phyloP scores from a whole-genome alignment of 441 rosid species.

The Erysimum cheiri region DNA sequence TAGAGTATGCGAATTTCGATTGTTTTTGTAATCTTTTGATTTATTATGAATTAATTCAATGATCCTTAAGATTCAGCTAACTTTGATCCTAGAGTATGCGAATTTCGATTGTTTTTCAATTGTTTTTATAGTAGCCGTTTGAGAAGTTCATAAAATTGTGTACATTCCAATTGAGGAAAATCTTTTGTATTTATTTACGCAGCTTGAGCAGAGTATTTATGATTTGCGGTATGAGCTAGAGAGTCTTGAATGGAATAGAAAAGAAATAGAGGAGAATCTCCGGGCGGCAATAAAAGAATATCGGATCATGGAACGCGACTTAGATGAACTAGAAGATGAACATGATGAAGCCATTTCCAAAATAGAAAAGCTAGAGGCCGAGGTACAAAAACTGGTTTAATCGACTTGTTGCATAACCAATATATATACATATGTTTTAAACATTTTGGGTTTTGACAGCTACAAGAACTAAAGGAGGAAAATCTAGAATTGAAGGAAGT shows the following conservation, averaged over 20 bases:
- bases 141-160: too few species aligned
- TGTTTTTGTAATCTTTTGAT: not conserved
- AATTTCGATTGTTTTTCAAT: too few species aligned
- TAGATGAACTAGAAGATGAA: constrained; percentile 75
- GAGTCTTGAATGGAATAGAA: constrained; percentile 57
- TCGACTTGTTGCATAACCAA: not conserved
- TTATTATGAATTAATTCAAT: not conserved
- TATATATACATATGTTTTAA: not conserved
- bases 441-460: constrained; percentile 45
- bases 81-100: too few species aligned
- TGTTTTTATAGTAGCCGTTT: too few species aligned
- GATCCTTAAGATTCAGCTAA: too few species aligned
- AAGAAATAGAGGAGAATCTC: constrained; percentile 61
- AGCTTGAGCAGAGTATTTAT: constrained; percentile 68
- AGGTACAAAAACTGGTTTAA: constrained; percentile 50
- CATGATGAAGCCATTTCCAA: constrained; percentile 57
- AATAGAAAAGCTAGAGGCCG: constrained; percentile 58
- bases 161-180: too few species aligned
- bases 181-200: constrained; percentile 43
- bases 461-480: constrained; percentile 60
- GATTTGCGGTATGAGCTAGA: constrained; percentile 63
- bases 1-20: not conserved
- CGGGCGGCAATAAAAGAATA: constrained; percentile 56
- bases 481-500: constrained; percentile 57
- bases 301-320: constrained; percentile 57